phyloP scores from a whole-genome alignment of 768 basidiomycete species.

The Ephemerocybe angulata region DNA sequence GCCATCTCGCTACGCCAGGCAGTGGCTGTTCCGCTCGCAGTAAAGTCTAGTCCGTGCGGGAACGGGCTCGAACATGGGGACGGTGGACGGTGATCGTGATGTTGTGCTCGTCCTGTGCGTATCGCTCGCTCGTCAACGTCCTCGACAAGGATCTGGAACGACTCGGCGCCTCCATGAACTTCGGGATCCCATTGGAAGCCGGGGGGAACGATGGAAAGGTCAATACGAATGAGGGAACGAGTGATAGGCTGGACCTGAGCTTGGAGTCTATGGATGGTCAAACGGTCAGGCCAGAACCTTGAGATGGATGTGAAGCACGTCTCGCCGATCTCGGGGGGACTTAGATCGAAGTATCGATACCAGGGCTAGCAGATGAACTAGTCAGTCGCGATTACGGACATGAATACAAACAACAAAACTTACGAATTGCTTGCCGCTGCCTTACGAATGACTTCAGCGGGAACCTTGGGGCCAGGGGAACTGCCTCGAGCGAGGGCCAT shows the following conservation, averaged over 20 bases:
- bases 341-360: conserved; percentile 95
- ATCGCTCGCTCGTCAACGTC: conserved; percentile 92
- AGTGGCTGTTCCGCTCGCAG: no score
- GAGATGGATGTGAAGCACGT: no score
- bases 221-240: conserved; percentile 85
- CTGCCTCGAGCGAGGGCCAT: conserved; percentile 96
- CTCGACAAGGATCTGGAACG: conserved; percentile 91
- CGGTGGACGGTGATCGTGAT: conserved; percentile 91
- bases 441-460: conserved; percentile 78
- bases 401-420: neutral
- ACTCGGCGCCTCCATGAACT: conserved; percentile 83
- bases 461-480: conserved; percentile 94
- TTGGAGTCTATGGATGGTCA: conserved; percentile 64
- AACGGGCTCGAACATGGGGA: conserved; percentile 98
- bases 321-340: conserved; percentile 90
- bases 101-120: conserved; percentile 91
- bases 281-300: no score
- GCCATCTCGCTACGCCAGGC: no score
- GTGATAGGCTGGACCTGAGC: conserved; percentile 98
- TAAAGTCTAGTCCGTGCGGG: no score
- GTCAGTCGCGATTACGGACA: conserved; percentile 6
- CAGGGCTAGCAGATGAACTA: conserved; percentile 57
- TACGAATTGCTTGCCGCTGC: conserved; percentile 98
- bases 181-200: conserved; percentile 99
- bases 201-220: conserved; percentile 91